Conservation (phyloP, 2,329 filamentous ascomycete genomes). For the Aureobasidium sp. region DNA sequence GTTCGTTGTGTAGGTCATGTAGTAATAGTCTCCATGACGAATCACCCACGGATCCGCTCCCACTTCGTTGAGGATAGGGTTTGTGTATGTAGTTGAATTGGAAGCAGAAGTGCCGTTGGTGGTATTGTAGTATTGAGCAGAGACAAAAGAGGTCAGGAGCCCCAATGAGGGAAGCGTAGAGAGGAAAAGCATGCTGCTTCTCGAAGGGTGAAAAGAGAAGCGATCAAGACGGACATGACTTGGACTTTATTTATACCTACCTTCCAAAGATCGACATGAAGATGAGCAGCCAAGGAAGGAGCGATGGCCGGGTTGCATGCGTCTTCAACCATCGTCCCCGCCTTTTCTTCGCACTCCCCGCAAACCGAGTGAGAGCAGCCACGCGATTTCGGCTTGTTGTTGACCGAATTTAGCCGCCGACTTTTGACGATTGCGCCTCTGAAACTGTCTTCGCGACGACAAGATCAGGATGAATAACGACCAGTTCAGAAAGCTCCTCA, state of each 20-base stretch:
- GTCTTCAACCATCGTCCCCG: neutral
- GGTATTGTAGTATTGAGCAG: neutral
- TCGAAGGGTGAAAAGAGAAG: neutral
- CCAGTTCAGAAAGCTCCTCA: conserved; percentile 76
- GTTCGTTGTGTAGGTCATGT: conserved; percentile 40
- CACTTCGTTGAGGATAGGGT: conserved; percentile 36
- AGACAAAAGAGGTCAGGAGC: neutral
- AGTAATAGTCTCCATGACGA: conserved; percentile 36
- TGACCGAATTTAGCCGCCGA: conserved; percentile 5
- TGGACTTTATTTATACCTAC: neutral
- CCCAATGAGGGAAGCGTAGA: neutral
- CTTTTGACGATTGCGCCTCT: conserved; percentile 1
- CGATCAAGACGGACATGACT: neutral
- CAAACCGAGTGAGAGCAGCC: neutral
- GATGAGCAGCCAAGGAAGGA: neutral
- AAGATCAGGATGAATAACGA: conserved; percentile 74
- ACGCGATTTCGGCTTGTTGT: conserved; percentile 6
- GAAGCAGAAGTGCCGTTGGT: neutral
- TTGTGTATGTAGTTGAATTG: conserved; percentile 35
- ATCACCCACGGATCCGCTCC: conserved; percentile 44
- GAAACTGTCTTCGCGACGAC: neutral
- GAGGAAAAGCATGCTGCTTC: neutral
- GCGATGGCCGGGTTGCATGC: conserved; percentile 1
- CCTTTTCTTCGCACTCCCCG: neutral
- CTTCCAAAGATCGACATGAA: neutral